Evolutionary conservation across 805 yeast genomes (phyloP).

Genomic region (Monosporozyma unispora): DNA sequence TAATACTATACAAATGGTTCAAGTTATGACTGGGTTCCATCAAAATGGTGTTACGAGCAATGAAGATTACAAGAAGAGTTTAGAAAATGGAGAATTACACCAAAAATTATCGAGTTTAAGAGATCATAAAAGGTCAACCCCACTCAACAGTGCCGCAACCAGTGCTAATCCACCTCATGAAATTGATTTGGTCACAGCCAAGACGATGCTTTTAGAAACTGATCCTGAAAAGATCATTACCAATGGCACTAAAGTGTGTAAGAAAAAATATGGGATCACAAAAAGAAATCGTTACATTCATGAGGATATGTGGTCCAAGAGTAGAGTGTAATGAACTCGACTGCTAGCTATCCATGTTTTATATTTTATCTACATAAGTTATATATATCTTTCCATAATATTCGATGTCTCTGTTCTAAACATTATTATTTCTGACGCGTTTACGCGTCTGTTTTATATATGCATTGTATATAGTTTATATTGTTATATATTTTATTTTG

Average conservation of each 20-base stretch:
- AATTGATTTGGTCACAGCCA: background rate
- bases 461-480: no score
- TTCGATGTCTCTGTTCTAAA: background rate
- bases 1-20: constrained; percentile 19
- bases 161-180: no score
- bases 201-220: background rate
- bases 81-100: background rate
- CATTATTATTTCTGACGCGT: no score
- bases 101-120: background rate
- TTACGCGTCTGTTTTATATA: background rate
- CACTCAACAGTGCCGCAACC: no score
- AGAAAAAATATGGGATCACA: constrained; percentile 1
- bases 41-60: background rate
- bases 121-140: background rate
- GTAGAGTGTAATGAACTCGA: background rate
- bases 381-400: background rate
- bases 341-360: background rate
- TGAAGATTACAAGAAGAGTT: background rate
- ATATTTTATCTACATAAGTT: background rate
- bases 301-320: background rate
- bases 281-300: constrained; percentile 1
- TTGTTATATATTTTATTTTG: no score
- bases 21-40: constrained; percentile 6
- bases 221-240: background rate
- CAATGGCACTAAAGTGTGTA: background rate